Percentiles rank a stretch among this genome's conserved stretches.
Evolutionary conservation across 805 yeast species (phyloP).

Genomic region (Metschnikowia arizonensis): DNA sequence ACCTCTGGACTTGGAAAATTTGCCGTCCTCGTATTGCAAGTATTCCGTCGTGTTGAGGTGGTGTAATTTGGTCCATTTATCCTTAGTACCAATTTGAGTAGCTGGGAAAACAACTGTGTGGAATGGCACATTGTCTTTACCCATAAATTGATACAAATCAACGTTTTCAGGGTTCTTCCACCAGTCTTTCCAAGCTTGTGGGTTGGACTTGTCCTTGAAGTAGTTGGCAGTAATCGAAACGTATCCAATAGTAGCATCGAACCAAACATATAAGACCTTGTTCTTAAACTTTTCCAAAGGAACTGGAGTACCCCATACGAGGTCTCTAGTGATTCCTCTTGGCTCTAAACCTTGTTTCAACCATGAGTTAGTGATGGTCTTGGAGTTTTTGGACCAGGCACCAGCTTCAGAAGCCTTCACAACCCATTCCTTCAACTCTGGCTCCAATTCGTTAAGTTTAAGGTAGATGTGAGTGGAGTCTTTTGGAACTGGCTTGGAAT

Average conservation of each 20-base stretch:
- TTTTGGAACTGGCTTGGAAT: slow-evolving; percentile 72
- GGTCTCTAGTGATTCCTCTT: slow-evolving; percentile 94
- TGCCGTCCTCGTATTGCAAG: slow-evolving; percentile 95
- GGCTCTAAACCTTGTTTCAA: slow-evolving; percentile 88
- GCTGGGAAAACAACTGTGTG: slow-evolving; percentile 98
- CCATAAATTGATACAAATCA: slow-evolving; percentile 93
- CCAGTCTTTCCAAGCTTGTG: slow-evolving; percentile 75
- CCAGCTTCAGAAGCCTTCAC: slow-evolving; percentile 65
- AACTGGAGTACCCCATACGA: slow-evolving; percentile 98
- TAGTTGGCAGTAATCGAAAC: slow-evolving; percentile 94
- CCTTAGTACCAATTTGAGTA: slow-evolving; percentile 81
- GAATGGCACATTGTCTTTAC: slow-evolving; percentile 98
- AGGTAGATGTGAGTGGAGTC: slow-evolving; percentile 84
- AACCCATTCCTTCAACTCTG: slow-evolving; percentile 69
- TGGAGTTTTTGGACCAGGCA: slow-evolving; percentile 88
- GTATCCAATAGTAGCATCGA: slow-evolving; percentile 97
- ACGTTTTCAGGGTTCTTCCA: slow-evolving; percentile 94
- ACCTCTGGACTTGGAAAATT: slow-evolving; percentile 96
- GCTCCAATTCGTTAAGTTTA: slow-evolving; percentile 79
- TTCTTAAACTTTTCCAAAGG: slow-evolving; percentile 82
- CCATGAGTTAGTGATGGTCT: slow-evolving; percentile 89
- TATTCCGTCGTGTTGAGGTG: slow-evolving; percentile 94
- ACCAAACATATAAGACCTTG: slow-evolving; percentile 97
- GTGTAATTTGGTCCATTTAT: slow-evolving; percentile 85
- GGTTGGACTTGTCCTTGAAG: slow-evolving; percentile 45